Conservation (phyloP, 108 stramenopile genomes). For the Skeletonema menzelii region DNA sequence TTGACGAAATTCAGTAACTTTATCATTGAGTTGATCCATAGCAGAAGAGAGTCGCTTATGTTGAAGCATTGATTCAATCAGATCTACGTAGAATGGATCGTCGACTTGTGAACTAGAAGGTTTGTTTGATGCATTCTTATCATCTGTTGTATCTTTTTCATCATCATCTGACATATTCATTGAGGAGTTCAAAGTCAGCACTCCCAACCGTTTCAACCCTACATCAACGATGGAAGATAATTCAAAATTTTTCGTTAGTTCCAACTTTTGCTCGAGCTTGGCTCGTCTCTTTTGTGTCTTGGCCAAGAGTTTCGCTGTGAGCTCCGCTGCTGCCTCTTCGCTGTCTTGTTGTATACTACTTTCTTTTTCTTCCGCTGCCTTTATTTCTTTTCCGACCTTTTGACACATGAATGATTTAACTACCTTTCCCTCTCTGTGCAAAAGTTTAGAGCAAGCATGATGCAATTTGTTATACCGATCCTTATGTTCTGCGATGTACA, state of each 20-base stretch:
- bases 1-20: slow-evolving; percentile 68
- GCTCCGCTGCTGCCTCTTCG: slow-evolving; percentile 13
- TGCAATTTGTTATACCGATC: slow-evolving; percentile 62
- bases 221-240: slow-evolving; percentile 52
- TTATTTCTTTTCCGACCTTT: slow-evolving; percentile 58
- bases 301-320: slow-evolving; percentile 7
- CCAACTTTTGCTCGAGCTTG: slow-evolving; percentile 27
- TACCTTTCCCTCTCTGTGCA: slow-evolving; percentile 64
- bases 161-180: not conserved
- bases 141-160: not conserved
- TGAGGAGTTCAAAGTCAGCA: slow-evolving; percentile 50
- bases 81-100: slow-evolving; percentile 28
- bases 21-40: slow-evolving; percentile 66
- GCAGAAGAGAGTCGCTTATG: slow-evolving; percentile 61
- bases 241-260: slow-evolving; percentile 47
- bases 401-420: slow-evolving; percentile 67
- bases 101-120: slow-evolving; percentile 16
- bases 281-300: slow-evolving; percentile 16
- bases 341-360: not conserved
- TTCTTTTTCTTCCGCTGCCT: slow-evolving; percentile 27
- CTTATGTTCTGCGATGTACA: slow-evolving; percentile 20
- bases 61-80: slow-evolving; percentile 55
- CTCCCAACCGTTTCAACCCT: slow-evolving; percentile 56
- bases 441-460: slow-evolving; percentile 48
- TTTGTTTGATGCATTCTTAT: slow-evolving; percentile 4